Evolutionary conservation across 352 stramenopile species (phyloP).

Genomic region (Phytophthora constricta): DNA sequence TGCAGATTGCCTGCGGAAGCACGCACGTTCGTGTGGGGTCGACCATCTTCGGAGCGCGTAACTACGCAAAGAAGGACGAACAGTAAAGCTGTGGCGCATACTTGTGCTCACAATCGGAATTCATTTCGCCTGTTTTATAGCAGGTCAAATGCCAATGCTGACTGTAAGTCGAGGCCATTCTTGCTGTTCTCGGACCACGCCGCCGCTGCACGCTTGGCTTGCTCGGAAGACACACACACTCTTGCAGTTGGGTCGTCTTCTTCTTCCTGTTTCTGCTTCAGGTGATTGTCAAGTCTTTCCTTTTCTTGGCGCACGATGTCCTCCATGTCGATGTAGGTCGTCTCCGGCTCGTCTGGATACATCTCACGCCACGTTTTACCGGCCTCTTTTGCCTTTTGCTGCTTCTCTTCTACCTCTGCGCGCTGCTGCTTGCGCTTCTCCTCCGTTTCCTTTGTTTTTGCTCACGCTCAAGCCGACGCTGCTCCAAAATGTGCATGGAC

Average conservation of each 20-base stretch:
- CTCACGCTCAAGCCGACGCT: conserved; percentile 60
- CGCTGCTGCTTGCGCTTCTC: conserved; percentile 52
- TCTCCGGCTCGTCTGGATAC: conserved; percentile 79
- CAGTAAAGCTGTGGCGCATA: conserved; percentile 33
- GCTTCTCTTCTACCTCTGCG: conserved; percentile 60
- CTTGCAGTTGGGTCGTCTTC: conserved; percentile 9
- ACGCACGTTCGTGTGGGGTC: conserved; percentile 97
- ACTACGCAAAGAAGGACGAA: conserved; percentile 87
- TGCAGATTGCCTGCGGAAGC: conserved; percentile 94
- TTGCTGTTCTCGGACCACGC: conserved; percentile 59
- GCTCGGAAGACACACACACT: conserved; percentile 46
- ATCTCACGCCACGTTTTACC: conserved; percentile 84
- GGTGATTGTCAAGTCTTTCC: conserved; percentile 38
- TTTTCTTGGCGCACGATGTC: conserved; percentile 66
- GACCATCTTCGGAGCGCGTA: conserved; percentile 97
- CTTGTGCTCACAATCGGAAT: conserved; percentile 1
- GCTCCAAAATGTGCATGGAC: conserved; percentile 88
- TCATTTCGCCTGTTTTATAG: conserved; percentile 41
- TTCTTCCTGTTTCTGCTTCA: conserved; percentile 28
- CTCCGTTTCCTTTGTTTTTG: conserved; percentile 65
- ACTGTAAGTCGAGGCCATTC: conserved; percentile 49
- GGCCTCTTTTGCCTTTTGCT: conserved; percentile 50
- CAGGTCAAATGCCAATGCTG: conserved; percentile 73
- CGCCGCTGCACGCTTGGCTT: conserved; percentile 48
- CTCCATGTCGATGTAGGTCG: conserved; percentile 81